Base-by-base conservation (phyloP, 2,329 filamentous ascomycete species). In the Alternaria arbusti region DNA sequence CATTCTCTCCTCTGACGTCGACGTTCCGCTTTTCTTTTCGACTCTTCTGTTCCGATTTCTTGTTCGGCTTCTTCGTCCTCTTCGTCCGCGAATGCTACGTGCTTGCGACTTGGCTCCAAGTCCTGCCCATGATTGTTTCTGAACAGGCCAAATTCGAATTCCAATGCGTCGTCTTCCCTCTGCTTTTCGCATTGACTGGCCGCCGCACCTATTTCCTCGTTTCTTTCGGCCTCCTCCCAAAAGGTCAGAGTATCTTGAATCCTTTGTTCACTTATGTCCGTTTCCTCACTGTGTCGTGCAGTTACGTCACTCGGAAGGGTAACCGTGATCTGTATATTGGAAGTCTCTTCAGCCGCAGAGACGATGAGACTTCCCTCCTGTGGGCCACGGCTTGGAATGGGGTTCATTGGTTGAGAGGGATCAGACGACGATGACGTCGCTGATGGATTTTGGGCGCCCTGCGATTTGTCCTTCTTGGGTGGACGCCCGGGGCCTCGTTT, bases 261-360 rank as follows among this genome's bases (percentile, higher is more conserved):
- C 9, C 15, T 40, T 40, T 40, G 36, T 40, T 40, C 15, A 40
- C 36, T 40, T 17, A 17, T 40, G 9, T 40, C n/a, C 36, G 36
- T 40, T 40, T 17, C n/a, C 36, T 40, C 36, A 40, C 36, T 40
- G n/a, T 2, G 1, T 4, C 36, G 8, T 1, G 6, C 36, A 40
- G n/a, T 40, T n/a, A 40, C 36, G 15, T 17, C n/a, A 40, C 36
- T 40, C n/a, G 36, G n/a, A 1, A 5, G 0, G 0, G 36, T 6
- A 17, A 17, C 36, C 36, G n/a, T 10, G 36, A 40, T 17, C 36
- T 17, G 36, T 17, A 17, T 17, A 17, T 11, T 40, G n/a, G 36
- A 40, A n/a, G 36, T 40, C 36, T 40, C n/a, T 40, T 17, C 36
- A 17, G 36, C 17, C 36, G 36, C 36, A 40, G n/a, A 17, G 36